A percentile compares a stretch with the other conserved stretches of the same genome.
phyloP scores from a whole-genome alignment of 2,329 filamentous ascomycete genomes.

The Cladosporium sphaerospermum region DNA sequence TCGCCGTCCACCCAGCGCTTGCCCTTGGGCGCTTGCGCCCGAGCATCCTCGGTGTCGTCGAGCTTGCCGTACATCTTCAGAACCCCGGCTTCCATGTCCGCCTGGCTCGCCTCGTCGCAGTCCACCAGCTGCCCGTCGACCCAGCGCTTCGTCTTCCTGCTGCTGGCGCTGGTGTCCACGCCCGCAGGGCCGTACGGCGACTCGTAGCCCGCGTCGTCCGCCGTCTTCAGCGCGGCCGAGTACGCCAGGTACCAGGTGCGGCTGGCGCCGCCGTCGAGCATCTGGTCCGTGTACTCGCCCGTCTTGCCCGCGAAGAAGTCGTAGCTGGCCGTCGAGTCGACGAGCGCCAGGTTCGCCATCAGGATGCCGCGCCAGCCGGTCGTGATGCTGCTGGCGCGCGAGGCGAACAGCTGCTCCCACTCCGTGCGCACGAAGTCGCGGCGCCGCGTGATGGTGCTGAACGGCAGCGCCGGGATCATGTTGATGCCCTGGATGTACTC shows the following conservation, averaged over 20 bases:
- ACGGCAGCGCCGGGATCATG: constrained; percentile 71
- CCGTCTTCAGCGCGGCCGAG: constrained; percentile 55
- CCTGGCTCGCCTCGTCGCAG: constrained; percentile 7
- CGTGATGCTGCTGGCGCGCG: constrained; percentile 52
- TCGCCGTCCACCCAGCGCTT: constrained; percentile 9
- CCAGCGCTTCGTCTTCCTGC: constrained; percentile 4
- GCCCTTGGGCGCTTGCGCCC: background rate
- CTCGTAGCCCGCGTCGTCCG: constrained; percentile 1
- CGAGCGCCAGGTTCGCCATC: constrained; percentile 72
- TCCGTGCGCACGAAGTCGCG: constrained; percentile 70
- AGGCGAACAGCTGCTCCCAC: constrained; percentile 72
- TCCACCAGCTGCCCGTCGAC: constrained; percentile 6
- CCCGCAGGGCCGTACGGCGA: background rate
- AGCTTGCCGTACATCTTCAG: constrained; percentile 7
- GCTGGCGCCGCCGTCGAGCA: constrained; percentile 76
- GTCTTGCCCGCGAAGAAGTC: constrained; percentile 61
- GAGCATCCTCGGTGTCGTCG: background rate
- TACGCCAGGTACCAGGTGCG: constrained; percentile 80
- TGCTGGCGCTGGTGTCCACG: background rate
- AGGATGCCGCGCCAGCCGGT: constrained; percentile 85
- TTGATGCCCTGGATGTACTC: constrained; percentile 59
- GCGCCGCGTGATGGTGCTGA: constrained; percentile 61
- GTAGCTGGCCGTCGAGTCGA: constrained; percentile 65
- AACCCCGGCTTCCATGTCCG: constrained; percentile 8
- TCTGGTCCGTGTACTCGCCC: constrained; percentile 56